phyloP scores from a whole-genome alignment of 179 eudicot genomes.

The Drosera spatulata region DNA sequence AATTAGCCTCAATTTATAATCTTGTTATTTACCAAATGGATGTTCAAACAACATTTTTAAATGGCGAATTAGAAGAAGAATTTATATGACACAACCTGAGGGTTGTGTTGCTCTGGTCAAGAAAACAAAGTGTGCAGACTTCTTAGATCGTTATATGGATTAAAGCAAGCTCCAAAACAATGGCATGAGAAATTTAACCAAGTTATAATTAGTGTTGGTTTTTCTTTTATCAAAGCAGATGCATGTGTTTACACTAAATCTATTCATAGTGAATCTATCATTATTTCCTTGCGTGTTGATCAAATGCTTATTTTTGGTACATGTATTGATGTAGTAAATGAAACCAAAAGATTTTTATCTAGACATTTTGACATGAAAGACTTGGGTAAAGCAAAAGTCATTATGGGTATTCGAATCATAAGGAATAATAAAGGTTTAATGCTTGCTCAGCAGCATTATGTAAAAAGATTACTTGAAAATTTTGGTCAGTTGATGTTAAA shows the following conservation, averaged over 20 bases:
- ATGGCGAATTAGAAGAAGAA: not conserved
- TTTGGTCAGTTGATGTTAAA: not conserved
- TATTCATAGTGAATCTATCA: not conserved
- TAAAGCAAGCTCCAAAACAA: not conserved
- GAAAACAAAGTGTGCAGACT: not conserved
- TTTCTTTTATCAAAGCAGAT: not conserved
- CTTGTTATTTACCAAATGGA: not conserved
- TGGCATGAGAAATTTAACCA: constrained; percentile 1
- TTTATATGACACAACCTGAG: not conserved
- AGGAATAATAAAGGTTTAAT: not conserved
- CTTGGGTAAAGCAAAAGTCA: not conserved
- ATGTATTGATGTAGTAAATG: not conserved
- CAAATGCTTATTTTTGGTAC: not conserved
- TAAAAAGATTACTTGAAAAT: too few species aligned
- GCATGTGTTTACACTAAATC: not conserved
- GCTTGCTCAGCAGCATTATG: not conserved
- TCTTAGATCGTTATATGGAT: not conserved
- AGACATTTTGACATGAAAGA: too few species aligned
- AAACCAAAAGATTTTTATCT: not conserved
- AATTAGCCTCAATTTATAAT: not conserved
- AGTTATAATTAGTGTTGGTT: not conserved
- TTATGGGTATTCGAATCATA: not conserved
- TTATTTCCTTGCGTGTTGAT: not conserved
- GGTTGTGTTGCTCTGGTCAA: not conserved
- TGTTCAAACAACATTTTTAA: not conserved